Conservation (phyloP, 2,329 filamentous ascomycete species). For the Ascochyta clinopodiicola region DNA sequence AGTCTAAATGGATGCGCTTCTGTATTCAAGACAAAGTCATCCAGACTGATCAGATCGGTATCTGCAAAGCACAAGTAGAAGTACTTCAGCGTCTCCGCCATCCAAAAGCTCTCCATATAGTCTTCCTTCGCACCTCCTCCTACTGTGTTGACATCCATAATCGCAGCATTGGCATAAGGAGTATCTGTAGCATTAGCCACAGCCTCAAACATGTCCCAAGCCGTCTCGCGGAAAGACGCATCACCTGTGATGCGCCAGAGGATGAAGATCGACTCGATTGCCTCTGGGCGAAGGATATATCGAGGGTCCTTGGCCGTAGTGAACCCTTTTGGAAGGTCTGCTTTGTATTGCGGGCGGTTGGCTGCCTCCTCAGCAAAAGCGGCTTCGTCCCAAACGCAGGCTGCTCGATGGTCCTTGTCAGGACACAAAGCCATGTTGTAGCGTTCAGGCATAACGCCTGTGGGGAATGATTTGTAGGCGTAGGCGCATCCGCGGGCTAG, state of each 20-base stretch:
- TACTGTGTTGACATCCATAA: constrained; percentile 50
- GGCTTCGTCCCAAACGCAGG: constrained; percentile 61
- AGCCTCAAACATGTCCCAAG: constrained; percentile 55
- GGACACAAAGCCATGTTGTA: constrained; percentile 61
- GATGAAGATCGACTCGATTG: constrained; percentile 65
- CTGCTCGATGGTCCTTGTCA: constrained; percentile 22
- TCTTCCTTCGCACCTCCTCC: constrained; percentile 42
- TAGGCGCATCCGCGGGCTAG: constrained; percentile 66
- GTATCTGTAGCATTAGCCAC: constrained; percentile 52
- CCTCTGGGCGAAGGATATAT: constrained; percentile 60
- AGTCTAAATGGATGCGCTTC: constrained; percentile 55
- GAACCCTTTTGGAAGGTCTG: constrained; percentile 50
- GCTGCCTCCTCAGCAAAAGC: constrained; percentile 51
- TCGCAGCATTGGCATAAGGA: constrained; percentile 50
- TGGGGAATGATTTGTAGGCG: constrained; percentile 62
- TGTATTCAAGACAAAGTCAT: constrained; percentile 58
- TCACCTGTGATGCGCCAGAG: constrained; percentile 65
- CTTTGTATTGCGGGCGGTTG: constrained; percentile 30
- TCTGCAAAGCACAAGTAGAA: constrained; percentile 56
- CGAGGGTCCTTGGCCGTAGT: constrained; percentile 50
- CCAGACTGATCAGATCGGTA: constrained; percentile 51
- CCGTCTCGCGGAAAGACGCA: constrained; percentile 48
- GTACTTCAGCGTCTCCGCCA: constrained; percentile 58
- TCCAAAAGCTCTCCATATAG: constrained; percentile 58
- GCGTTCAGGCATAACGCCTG: constrained; percentile 66